Evolutionary conservation across 352 stramenopile genomes (phyloP).

Genomic region (Thraustochytrium sp.): DNA sequence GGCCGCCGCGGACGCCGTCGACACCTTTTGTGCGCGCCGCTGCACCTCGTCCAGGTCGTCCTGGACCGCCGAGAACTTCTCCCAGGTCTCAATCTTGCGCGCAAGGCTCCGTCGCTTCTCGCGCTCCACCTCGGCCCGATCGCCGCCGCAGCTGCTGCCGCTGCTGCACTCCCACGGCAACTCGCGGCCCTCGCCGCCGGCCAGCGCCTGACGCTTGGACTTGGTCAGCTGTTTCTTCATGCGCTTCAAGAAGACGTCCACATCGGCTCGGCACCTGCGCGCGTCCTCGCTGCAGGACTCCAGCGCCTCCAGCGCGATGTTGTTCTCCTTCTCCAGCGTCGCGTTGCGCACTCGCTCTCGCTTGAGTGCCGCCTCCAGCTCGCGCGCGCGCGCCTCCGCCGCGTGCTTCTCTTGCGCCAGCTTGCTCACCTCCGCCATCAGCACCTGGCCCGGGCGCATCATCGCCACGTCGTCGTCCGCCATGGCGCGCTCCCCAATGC

Average conservation of each 20-base stretch:
- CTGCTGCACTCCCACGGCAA: conserved; percentile 1
- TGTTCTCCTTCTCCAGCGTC: neutral
- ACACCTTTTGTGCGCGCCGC: too few species aligned
- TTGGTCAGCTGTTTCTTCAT: neutral
- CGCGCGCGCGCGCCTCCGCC: neutral
- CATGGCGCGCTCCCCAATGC: too few species aligned
- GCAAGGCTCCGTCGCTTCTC: neutral
- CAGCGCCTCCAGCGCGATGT: neutral
- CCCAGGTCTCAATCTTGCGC: neutral
- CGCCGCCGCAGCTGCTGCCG: neutral
- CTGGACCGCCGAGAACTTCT: neutral
- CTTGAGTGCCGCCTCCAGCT: neutral
- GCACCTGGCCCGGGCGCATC: too few species aligned
- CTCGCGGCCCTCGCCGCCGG: neutral
- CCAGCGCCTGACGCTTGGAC: neutral
- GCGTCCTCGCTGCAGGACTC: neutral
- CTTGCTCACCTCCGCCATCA: neutral
- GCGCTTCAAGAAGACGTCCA: neutral
- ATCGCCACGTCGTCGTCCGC: neutral
- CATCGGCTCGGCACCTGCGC: neutral
- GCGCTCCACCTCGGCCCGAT: neutral
- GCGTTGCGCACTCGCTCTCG: neutral
- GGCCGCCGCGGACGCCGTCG: neutral
- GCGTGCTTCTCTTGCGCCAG: neutral
- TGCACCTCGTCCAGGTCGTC: neutral